Evolutionary conservation across 495 filamentous ascomycete species (phyloP), one percentile per base, ranked within the genome.

Genomic region (Hypomontagnella submonticulosa): DNA sequence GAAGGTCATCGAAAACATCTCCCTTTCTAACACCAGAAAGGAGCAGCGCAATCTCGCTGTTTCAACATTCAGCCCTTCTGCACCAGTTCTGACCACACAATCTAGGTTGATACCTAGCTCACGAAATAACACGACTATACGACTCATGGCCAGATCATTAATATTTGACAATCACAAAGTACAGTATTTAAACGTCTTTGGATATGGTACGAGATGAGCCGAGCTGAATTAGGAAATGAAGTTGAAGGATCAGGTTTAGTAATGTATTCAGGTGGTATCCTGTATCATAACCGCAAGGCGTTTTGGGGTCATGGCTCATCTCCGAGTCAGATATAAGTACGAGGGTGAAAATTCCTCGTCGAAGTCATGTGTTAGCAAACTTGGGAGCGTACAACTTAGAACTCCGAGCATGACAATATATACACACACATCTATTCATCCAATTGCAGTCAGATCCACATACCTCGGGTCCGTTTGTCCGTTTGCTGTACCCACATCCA

Each of bases 211-310:
- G 10, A 23, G 9, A 66, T 11, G 48, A 63, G 5, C 18, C 11
- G 30, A 48, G 41, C 43, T n/a, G 40, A 51, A 36, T 42, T 4
- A 47, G 30, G 34, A 52, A 43, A 60, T 34, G 52, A 42, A 56
- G n/a, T 15, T 8, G n/a, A 37, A 41, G 13, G 40, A 49, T 34
- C 34, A 50, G 12, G 2, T 18, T 5, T 36, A 33, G 38, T 38
- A 50, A 50, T 56, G 37, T 40, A 40, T 15, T 2, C 10, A 30
- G 19, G 8, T 33, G 53, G 32, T 48, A 42, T 65, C 53, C n/a
- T 69, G 66, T 69, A 60, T 60, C 48, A 64, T 57, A 44, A 34
- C 47, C 51, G 66, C 60, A 42, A 63, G 66, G 66, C 66, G 66
- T 63, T 55, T 18, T 50, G 47, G 55, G 37, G 44, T 57, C 30